phyloP scores from a whole-genome alignment of 2,329 filamentous ascomycete genomes.

The Waltergamsia citrina region DNA sequence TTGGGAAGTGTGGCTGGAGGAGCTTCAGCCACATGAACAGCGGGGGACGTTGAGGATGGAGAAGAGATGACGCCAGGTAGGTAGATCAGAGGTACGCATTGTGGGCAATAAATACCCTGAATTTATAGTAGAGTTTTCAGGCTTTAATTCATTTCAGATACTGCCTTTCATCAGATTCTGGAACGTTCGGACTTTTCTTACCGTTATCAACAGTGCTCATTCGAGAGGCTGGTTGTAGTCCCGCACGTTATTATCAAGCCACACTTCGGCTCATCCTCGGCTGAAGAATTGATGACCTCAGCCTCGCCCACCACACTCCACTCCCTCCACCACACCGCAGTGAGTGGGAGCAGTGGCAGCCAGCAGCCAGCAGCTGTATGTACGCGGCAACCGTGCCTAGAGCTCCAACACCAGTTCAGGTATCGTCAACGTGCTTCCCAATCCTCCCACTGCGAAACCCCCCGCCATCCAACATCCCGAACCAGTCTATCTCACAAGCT shows the following conservation, averaged over 20 bases:
- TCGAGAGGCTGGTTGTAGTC: too few relatives aligned
- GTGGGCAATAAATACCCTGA: too few relatives aligned
- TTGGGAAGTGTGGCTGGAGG: too few relatives aligned
- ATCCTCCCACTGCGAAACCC: not conserved
- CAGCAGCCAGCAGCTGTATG: constrained; percentile 17
- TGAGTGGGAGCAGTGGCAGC: not conserved
- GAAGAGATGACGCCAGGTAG: too few relatives aligned
- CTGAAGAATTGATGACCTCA: constrained; percentile 6
- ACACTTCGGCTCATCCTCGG: constrained; percentile 8
- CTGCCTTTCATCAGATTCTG: too few relatives aligned
- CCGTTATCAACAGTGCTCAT: too few relatives aligned
- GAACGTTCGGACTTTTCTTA: too few relatives aligned
- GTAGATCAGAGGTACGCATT: too few relatives aligned
- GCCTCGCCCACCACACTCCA: constrained; percentile 3
- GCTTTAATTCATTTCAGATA: too few relatives aligned
- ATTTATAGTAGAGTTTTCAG: too few relatives aligned
- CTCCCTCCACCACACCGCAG: constrained; percentile 8
- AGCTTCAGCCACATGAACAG: constrained; percentile 2
- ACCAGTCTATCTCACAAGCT: not conserved
- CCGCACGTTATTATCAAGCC: too few relatives aligned
- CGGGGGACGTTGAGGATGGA: too few relatives aligned
- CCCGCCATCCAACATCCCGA: constrained; percentile 1
- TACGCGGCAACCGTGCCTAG: constrained; percentile 33
- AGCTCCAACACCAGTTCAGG: constrained; percentile 20
- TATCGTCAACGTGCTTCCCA: not conserved